Evolutionary conservation across 306 rosid genomes (phyloP).

Genomic region (Luffa aegyptiaca): DNA sequence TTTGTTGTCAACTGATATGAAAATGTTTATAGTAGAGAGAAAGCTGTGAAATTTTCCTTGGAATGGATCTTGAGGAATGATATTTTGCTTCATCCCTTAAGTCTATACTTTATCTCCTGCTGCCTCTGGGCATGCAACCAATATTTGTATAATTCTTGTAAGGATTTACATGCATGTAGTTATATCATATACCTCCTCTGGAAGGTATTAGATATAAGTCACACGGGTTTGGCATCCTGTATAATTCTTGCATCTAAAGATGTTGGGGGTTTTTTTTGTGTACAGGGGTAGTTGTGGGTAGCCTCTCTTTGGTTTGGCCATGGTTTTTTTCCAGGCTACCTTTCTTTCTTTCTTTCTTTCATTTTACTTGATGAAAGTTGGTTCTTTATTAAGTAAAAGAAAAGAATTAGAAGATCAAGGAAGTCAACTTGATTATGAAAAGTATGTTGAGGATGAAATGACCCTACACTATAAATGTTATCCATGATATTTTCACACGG

Average conservation of each 20-base stretch:
- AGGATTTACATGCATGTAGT: background rate
- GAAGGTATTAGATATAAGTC: background rate
- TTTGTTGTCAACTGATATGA: background rate
- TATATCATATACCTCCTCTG: background rate
- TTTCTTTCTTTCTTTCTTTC: background rate
- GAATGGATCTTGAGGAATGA: background rate
- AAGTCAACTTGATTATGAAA: background rate
- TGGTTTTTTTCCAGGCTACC: background rate
- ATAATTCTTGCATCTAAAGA: background rate
- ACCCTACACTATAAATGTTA: background rate
- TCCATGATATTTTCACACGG: background rate
- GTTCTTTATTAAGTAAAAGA: background rate
- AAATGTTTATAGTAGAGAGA: background rate
- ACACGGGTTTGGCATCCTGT: background rate
- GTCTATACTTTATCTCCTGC: background rate
- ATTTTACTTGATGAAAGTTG: background rate
- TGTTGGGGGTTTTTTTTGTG: background rate
- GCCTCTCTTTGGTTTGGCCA: background rate
- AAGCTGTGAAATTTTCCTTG: background rate
- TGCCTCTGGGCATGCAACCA: background rate
- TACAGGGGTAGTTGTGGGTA: background rate
- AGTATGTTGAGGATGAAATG: background rate
- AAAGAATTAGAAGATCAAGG: background rate
- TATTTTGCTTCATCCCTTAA: background rate
- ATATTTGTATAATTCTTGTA: background rate